Evolutionary conservation across 1,139 yeast species (phyloP).

Genomic region (Blastobotrys capitulatus): DNA sequence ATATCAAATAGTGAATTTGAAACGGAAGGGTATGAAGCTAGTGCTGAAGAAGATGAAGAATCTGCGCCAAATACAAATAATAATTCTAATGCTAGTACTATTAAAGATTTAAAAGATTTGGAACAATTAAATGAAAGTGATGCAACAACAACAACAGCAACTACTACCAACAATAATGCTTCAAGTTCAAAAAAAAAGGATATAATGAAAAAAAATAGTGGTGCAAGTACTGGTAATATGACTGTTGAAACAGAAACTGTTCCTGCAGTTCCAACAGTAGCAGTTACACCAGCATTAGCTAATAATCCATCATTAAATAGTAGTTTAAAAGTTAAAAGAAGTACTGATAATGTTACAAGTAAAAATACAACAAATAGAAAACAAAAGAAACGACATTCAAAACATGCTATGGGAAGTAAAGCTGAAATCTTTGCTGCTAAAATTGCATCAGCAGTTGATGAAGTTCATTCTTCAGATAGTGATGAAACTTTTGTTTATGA

Average conservation of each 20-base stretch:
- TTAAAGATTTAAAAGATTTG: not conserved
- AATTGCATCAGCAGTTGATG: constrained; percentile 90
- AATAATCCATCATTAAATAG: constrained; percentile 5
- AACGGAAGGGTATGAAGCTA: constrained; percentile 5
- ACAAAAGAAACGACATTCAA: constrained; percentile 23
- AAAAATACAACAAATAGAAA: constrained; percentile 11
- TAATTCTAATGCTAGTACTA: not conserved
- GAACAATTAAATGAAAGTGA: not conserved
- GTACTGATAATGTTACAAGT: constrained; percentile 31
- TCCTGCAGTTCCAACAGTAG: constrained; percentile 34
- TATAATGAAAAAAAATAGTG: not conserved
- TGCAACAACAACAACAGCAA: not conserved
- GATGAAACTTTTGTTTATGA: constrained; percentile 95
- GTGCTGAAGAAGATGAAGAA: constrained; percentile 7
- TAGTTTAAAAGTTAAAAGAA: constrained; percentile 24
- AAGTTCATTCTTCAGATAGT: constrained; percentile 67
- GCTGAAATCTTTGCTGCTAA: constrained; percentile 94
- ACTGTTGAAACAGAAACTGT: constrained; percentile 43
- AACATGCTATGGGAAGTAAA: constrained; percentile 41
- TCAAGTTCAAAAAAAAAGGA: not conserved
- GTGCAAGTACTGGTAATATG: constrained; percentile 23
- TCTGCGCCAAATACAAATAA: not conserved
- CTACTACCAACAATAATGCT: not conserved
- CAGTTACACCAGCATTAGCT: constrained; percentile 26
- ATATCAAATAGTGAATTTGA: constrained; percentile 6